Percentiles rank a stretch among this genome's conserved stretches.
Evolutionary conservation across 2,329 filamentous ascomycete species (phyloP).

Genomic region (Biscogniauxia mediterranea): DNA sequence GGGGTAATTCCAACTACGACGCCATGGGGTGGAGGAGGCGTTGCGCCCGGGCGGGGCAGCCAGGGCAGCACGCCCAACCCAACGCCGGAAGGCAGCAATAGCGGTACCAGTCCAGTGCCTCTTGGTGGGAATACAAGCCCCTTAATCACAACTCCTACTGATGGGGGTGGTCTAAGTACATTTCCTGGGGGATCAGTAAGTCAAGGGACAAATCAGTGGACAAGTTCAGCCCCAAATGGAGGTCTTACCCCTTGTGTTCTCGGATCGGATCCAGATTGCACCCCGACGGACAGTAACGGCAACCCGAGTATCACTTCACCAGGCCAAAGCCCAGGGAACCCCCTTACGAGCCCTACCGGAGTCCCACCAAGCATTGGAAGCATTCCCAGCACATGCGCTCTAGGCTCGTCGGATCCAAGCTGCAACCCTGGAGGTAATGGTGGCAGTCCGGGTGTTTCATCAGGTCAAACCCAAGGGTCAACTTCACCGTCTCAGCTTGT

Average conservation of each 20-base stretch:
- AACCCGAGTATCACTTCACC: slow-evolving; percentile 6
- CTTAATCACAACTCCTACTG: neutral
- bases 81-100: slow-evolving; percentile 3
- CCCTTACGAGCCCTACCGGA: slow-evolving; percentile 1
- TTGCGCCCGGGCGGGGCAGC: slow-evolving; percentile 7
- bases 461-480: slow-evolving; percentile 7
- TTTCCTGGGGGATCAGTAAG: slow-evolving; percentile 6
- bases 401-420: slow-evolving; percentile 7
- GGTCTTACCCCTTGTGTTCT: slow-evolving; percentile 12
- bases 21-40: slow-evolving; percentile 6
- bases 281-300: slow-evolving; percentile 5
- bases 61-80: slow-evolving; percentile 5
- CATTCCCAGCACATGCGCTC: slow-evolving; percentile 7
- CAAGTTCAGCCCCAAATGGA: slow-evolving; percentile 4
- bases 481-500: slow-evolving; percentile 7
- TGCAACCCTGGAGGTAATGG: slow-evolving; percentile 4
- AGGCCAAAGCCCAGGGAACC: slow-evolving; percentile 9
- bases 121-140: slow-evolving; percentile 5
- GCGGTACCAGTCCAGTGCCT: slow-evolving; percentile 4
- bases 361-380: slow-evolving; percentile 3
- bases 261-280: slow-evolving; percentile 13
- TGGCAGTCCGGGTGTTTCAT: slow-evolving; percentile 4
- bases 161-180: slow-evolving; percentile 5
- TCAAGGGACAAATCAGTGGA: slow-evolving; percentile 7
- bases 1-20: neutral